Evolutionary conservation across 768 basidiomycete genomes (phyloP).

Genomic region (Daedalea quercina): DNA sequence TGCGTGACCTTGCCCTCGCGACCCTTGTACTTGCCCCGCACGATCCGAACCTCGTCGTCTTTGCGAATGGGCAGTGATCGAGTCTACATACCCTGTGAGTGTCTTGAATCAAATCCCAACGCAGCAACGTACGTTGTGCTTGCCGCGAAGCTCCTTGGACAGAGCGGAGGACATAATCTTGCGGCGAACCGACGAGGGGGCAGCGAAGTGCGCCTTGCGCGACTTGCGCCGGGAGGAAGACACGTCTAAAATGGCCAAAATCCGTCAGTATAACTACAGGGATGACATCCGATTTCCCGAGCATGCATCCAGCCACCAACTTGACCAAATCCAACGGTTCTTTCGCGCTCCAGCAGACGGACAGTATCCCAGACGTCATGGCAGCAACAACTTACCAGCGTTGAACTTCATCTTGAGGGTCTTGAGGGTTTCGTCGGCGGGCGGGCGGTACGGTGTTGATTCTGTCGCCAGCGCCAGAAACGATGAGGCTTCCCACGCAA

Average conservation of each 20-base stretch:
- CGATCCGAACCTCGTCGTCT: conserved; percentile 96
- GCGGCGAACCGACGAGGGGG: conserved; percentile 90
- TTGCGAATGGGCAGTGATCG: conserved; percentile 94
- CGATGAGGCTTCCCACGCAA: conserved; percentile 1
- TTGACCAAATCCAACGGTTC: conserved; percentile 21
- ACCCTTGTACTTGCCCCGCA: conserved; percentile 97
- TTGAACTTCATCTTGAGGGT: conserved; percentile 79
- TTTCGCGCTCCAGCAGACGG: conserved; percentile 18
- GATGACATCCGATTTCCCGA: conserved; percentile 35
- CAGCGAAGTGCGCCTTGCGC: conserved; percentile 96
- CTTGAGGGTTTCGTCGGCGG: conserved; percentile 40
- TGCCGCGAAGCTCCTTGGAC: conserved; percentile 88
- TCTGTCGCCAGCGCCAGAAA: background rate
- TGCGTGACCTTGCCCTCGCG: conserved; percentile 97
- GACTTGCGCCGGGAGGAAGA: conserved; percentile 95
- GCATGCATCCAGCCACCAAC: conserved; percentile 50
- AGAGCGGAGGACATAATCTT: conserved; percentile 98
- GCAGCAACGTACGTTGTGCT: conserved; percentile 66
- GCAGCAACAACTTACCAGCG: conserved; percentile 55
- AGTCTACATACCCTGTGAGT: conserved; percentile 36
- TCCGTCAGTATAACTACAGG: conserved; percentile 14
- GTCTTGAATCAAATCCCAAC: background rate
- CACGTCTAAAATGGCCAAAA: conserved; percentile 50
- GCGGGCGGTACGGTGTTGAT: conserved; percentile 16
- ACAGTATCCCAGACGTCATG: conserved; percentile 14